Evolutionary conservation across 352 stramenopile species (phyloP), one percentile per base, ranked within the genome.

Genomic region (Phytophthora sp.): DNA sequence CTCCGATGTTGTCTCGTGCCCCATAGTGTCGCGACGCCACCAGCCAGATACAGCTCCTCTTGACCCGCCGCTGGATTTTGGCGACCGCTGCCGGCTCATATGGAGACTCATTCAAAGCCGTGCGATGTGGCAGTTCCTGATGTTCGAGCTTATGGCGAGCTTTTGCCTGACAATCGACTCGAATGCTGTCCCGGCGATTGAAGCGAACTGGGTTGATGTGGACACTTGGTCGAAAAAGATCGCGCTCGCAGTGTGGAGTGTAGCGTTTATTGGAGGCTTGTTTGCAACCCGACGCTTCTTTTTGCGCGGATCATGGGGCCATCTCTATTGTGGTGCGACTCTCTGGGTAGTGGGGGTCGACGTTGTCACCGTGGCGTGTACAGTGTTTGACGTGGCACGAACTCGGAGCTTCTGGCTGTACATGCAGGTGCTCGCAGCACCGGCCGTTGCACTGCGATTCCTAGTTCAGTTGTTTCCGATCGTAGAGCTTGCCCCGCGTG

Each of bases 91-190:
- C 23, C 66, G 66, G 0, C 68, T 90, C 20, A 62, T 91, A 66
- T 94, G 82, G 83, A 73, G 63, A 42, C 77, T 93, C 7, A 38
- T 79, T 4, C 84, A 92, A 54, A 80, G 79, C 27, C 85, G 82
- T 18, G 82, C 71, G 2, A 81, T 95, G 68, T 95, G 84, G 82
- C 86, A 93, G 38, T 68, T 93, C 13, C 50, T 95, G 23, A 69
- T 82, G 31, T 95, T 93, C 44, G 66, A 88, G 35, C 70, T 92
- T 24, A 33, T 90, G 4, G 74, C 77, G 8, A 77, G 66, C 26
- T 86, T 95, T 55, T 89, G 78, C 31, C 56, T 81, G 18, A 74
- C 69, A 15, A 80, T 91, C 38, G 61, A 73, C 26, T 89, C 82
- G 8, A 81, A 63, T 7, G 82, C 82, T 16, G 66, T 54, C 9